Evolutionary conservation across 2,329 filamentous ascomycete species (phyloP).

Genomic region (Pseudogymnoascus verrucosus): DNA sequence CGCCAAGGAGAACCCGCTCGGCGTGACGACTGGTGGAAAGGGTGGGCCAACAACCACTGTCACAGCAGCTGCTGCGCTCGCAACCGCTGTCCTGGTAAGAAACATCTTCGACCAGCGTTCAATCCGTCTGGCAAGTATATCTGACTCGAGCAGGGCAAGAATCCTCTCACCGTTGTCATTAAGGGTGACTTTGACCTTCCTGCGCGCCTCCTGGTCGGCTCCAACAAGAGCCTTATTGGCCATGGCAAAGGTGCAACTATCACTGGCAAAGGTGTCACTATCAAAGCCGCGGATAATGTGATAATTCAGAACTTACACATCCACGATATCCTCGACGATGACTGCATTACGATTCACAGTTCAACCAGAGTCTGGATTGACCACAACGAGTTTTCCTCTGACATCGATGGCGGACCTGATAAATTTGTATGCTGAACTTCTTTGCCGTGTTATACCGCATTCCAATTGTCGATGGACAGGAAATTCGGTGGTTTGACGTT

Average conservation of each 20-base stretch:
- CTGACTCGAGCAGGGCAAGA: constrained; percentile 31
- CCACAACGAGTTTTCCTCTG: constrained; percentile 34
- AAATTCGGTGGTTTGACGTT: neutral
- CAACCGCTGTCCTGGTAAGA: constrained; percentile 30
- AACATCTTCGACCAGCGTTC: constrained; percentile 16
- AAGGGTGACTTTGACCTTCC: constrained; percentile 27
- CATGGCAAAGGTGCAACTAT: constrained; percentile 26
- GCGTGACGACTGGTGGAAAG: constrained; percentile 37
- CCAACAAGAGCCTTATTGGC: constrained; percentile 43
- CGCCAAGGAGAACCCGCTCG: constrained; percentile 14
- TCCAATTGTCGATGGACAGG: neutral
- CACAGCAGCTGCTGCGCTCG: constrained; percentile 35
- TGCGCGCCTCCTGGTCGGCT: constrained; percentile 18
- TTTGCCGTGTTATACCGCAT: neutral
- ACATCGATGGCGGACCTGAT: constrained; percentile 33
- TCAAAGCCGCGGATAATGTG: constrained; percentile 43
- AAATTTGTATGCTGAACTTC: constrained; percentile 13
- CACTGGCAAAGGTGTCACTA: constrained; percentile 38
- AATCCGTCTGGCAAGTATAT: neutral
- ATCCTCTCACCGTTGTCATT: constrained; percentile 36
- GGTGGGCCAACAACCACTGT: constrained; percentile 38
- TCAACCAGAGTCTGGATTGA: constrained; percentile 42
- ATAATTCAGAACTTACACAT: constrained; percentile 50
- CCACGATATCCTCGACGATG: constrained; percentile 40
- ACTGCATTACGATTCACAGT: constrained; percentile 43